Percentiles rank a stretch among this genome's conserved stretches.
phyloP scores from a whole-genome alignment of 2,329 filamentous ascomycete species.

The Colletotrichum falcatum region DNA sequence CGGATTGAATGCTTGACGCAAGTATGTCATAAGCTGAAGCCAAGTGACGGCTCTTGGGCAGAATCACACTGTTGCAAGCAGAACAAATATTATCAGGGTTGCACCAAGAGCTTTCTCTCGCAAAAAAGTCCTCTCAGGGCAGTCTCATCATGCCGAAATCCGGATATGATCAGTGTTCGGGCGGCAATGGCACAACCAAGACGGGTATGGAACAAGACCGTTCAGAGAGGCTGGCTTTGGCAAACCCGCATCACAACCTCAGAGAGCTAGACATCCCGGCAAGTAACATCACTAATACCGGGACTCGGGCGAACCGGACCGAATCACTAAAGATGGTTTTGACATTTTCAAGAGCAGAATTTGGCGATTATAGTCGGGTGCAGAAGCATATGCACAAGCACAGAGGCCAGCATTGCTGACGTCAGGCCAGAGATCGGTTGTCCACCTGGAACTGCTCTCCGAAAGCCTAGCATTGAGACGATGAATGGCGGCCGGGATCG shows the following conservation, averaged over 20 bases:
- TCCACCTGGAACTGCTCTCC: background rate
- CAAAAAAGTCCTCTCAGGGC: conserved; percentile 45
- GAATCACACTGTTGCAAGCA: conserved; percentile 39
- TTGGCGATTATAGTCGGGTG: conserved; percentile 48
- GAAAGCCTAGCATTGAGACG: background rate
- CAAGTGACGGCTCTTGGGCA: too few relatives aligned
- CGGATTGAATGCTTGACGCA: too few relatives aligned
- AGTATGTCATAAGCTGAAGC: too few relatives aligned
- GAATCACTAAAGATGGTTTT: conserved; percentile 57
- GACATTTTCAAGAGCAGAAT: conserved; percentile 50
- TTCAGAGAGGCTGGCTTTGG: conserved; percentile 33
- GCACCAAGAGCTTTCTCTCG: conserved; percentile 43
- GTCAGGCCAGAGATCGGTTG: background rate
- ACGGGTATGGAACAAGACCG: conserved; percentile 46
- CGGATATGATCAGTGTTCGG: conserved; percentile 50
- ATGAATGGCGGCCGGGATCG: background rate
- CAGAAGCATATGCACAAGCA: background rate
- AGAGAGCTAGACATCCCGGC: conserved; percentile 56
- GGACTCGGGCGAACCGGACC: conserved; percentile 53
- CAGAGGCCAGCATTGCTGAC: background rate
- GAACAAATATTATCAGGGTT: conserved; percentile 44
- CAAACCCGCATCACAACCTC: background rate
- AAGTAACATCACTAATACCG: conserved; percentile 53
- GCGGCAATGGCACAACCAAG: conserved; percentile 50
- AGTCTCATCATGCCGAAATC: conserved; percentile 44